phyloP scores from a whole-genome alignment of 1,284 basidiomycete genomes.

The Cutaneotrichosporon mucoides region DNA sequence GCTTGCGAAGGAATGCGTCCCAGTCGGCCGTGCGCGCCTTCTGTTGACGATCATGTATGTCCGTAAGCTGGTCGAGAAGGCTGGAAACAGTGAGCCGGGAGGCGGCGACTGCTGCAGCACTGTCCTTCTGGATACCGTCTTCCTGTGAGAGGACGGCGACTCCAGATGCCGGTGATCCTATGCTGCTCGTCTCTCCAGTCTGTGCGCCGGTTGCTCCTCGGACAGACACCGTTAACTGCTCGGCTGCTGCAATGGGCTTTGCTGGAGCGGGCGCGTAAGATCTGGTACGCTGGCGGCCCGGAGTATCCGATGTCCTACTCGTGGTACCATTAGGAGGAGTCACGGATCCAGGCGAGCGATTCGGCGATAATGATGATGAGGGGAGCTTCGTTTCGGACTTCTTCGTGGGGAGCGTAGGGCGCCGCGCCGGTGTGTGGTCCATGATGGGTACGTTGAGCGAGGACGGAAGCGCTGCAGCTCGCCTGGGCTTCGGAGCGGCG shows the following conservation, averaged over 20 bases:
- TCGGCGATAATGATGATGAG: constrained; percentile 1
- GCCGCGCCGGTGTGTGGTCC: background rate
- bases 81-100: constrained; percentile 66
- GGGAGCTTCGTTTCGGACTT: background rate
- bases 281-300: constrained; percentile 4
- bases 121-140: background rate
- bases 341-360: background rate
- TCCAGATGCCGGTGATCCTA: constrained; percentile 11
- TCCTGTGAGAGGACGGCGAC: constrained; percentile 18
- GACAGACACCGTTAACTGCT: constrained; percentile 42
- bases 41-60: constrained; percentile 82
- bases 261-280: constrained; percentile 46
- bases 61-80: constrained; percentile 74
- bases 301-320: background rate
- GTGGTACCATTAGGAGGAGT: background rate
- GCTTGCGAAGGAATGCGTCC: constrained; percentile 72
- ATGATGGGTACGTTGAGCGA: constrained; percentile 5
- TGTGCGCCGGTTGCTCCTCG: constrained; percentile 33
- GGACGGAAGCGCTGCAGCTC: background rate
- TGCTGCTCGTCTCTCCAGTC: constrained; percentile 6
- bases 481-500: background rate
- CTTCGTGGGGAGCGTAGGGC: background rate
- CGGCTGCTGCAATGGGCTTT: constrained; percentile 42
- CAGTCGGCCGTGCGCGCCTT: constrained; percentile 69
- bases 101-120: constrained; percentile 16